Conservation (phyloP, 2,329 filamentous ascomycete genomes). For the Microdochium paspali region DNA sequence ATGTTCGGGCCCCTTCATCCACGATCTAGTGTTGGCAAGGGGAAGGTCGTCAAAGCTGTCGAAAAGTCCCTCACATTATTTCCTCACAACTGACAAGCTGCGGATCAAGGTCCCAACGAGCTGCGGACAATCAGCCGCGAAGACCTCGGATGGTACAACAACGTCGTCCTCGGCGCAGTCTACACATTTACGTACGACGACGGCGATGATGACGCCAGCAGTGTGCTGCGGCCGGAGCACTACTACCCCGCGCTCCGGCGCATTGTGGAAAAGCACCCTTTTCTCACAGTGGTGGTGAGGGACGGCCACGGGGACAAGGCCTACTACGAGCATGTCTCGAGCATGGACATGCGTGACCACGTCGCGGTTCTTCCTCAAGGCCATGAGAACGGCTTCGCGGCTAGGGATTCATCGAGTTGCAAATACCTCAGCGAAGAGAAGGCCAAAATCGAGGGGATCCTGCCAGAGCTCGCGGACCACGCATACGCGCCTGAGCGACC, state of each 20-base stretch:
- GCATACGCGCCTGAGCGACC: neutral
- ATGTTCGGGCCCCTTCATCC: no score
- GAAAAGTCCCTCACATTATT: no score
- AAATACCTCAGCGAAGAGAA: neutral
- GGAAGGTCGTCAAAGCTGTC: no score
- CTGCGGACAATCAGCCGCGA: slow-evolving; percentile 29
- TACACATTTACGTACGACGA: neutral
- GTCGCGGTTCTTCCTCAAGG: no score
- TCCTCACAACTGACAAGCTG: slow-evolving; percentile 15
- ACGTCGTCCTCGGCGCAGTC: slow-evolving; percentile 23
- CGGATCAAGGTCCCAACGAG: slow-evolving; percentile 21
- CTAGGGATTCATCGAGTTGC: neutral
- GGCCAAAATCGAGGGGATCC: neutral
- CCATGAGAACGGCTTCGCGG: no score
- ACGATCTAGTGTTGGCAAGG: no score
- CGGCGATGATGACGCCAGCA: neutral
- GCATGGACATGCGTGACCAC: slow-evolving; percentile 1
- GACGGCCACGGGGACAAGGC: slow-evolving; percentile 1
- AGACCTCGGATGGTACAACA: slow-evolving; percentile 27
- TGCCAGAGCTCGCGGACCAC: neutral
- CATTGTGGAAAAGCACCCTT: slow-evolving; percentile 2
- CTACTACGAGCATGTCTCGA: slow-evolving; percentile 1
- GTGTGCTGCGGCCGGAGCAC: neutral
- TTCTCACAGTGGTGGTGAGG: neutral
- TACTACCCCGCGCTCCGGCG: neutral